A percentile compares a stretch with the other conserved stretches of the same genome.
Evolutionary conservation across 2,329 filamentous ascomycete species (phyloP).

Genomic region (Cryphonectria naterciae): DNA sequence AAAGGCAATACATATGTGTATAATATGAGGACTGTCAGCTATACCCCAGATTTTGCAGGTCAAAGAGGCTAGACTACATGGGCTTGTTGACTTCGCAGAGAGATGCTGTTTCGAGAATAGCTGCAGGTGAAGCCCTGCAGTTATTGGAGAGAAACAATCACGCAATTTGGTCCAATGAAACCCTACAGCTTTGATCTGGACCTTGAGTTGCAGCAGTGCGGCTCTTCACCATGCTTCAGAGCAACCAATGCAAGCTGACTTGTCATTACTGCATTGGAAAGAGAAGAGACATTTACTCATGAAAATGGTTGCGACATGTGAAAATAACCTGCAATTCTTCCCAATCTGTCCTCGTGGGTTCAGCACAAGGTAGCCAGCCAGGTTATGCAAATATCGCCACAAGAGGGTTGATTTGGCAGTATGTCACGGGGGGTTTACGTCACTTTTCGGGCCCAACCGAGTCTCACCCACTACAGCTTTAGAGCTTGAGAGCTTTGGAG

Average conservation of each 20-base stretch:
- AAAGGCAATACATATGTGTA: not conserved
- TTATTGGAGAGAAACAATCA: conserved; percentile 19
- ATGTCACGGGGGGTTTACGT: not conserved
- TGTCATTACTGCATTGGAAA: not conserved
- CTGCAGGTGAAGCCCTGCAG: conserved; percentile 1
- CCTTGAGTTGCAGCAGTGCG: conserved; percentile 1
- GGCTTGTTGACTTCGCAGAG: not conserved
- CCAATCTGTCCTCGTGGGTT: no score
- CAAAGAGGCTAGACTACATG: not conserved
- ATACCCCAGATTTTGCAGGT: conserved; percentile 8
- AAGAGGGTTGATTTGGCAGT: not conserved
- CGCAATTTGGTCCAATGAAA: conserved; percentile 14
- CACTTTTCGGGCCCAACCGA: conserved; percentile 18
- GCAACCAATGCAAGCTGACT: not conserved
- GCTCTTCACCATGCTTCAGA: not conserved
- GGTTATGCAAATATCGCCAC: not conserved
- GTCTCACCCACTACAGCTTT: not conserved
- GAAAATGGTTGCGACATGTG: not conserved
- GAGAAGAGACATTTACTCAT: not conserved
- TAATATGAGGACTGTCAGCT: not conserved
- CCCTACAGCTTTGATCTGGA: not conserved
- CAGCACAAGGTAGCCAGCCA: not conserved
- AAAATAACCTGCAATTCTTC: not conserved
- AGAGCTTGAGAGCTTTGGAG: not conserved
- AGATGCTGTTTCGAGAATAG: conserved; percentile 23